Conservation (phyloP, 306 rosid species). For the Malus domestica region DNA sequence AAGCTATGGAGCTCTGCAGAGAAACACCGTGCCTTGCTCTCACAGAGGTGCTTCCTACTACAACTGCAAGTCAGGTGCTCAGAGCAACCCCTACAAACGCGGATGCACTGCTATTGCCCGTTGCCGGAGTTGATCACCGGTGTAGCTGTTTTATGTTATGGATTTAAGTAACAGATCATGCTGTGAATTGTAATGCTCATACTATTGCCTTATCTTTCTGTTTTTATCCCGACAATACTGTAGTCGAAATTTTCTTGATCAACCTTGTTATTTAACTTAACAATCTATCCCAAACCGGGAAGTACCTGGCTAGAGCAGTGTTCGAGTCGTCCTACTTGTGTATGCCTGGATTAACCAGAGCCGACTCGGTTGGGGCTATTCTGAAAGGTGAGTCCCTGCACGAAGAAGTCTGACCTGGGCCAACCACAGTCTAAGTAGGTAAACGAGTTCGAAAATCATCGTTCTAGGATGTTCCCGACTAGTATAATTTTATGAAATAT, state of each 20-base stretch:
- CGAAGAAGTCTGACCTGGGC: neutral
- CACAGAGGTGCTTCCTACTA: slow-evolving; percentile 72
- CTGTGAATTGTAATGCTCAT: neutral
- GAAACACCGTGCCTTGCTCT: slow-evolving; percentile 76
- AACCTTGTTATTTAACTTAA: too few relatives aligned
- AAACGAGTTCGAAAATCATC: neutral
- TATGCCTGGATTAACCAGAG: neutral
- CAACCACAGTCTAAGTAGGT: neutral
- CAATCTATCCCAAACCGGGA: neutral
- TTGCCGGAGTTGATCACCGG: slow-evolving; percentile 44
- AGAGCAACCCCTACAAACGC: slow-evolving; percentile 70
- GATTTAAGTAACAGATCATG: neutral
- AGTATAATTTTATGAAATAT: neutral
- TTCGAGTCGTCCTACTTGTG: neutral
- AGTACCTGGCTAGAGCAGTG: too few relatives aligned
- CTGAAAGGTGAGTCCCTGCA: too few relatives aligned
- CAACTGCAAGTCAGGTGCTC: slow-evolving; percentile 60
- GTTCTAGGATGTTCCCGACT: neutral
- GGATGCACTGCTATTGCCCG: slow-evolving; percentile 70
- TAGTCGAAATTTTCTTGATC: too few relatives aligned
- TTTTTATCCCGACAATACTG: too few relatives aligned
- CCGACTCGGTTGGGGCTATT: neutral
- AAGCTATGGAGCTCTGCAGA: slow-evolving; percentile 67
- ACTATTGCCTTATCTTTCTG: neutral
- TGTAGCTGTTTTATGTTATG: neutral